A percentile compares a stretch with the other conserved stretches of the same genome.
Conservation (phyloP, 2,329 filamentous ascomycete genomes). For the Tolypocladium paradoxum region DNA sequence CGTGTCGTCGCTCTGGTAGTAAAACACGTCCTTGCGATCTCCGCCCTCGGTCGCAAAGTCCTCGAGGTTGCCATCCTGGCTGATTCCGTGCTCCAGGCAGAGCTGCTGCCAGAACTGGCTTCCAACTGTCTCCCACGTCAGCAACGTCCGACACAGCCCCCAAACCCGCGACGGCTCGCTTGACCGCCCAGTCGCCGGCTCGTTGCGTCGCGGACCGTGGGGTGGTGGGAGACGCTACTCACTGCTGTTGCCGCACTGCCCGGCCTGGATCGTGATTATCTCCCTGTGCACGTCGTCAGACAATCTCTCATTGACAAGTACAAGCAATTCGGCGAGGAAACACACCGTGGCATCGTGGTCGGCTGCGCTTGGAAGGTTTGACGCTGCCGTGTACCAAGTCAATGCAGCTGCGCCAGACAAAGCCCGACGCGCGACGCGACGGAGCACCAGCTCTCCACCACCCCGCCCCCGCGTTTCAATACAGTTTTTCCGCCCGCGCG, state of each 20-base stretch:
- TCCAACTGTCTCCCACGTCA: slow-evolving; percentile 52
- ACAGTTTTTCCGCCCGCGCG: not conserved
- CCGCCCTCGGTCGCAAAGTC: slow-evolving; percentile 97
- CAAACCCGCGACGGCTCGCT: not conserved
- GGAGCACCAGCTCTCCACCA: not conserved
- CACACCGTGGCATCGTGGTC: slow-evolving; percentile 17
- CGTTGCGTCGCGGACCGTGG: not conserved
- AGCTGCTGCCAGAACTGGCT: slow-evolving; percentile 99
- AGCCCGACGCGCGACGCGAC: slow-evolving; percentile 5
- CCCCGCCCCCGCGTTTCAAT: slow-evolving; percentile 8
- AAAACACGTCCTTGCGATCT: slow-evolving; percentile 97
- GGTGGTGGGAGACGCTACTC: slow-evolving; percentile 30
- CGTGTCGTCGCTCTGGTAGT: slow-evolving; percentile 98
- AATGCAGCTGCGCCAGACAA: not conserved
- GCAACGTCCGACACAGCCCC: not conserved
- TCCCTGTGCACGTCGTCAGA: slow-evolving; percentile 49
- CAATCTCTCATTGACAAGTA: slow-evolving; percentile 7
- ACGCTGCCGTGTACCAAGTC: not conserved
- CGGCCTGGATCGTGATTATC: slow-evolving; percentile 98
- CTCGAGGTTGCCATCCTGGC: slow-evolving; percentile 90
- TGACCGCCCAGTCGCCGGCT: not conserved
- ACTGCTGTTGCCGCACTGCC: slow-evolving; percentile 99
- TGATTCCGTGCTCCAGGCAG: slow-evolving; percentile 96
- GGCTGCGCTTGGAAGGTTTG: not conserved
- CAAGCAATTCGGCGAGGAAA: not conserved